These are phyloP conservation scores for Phragmites australis DNA, from an alignment of 176 grass and related monocot species.

Conservation along the genomic window DNA sequence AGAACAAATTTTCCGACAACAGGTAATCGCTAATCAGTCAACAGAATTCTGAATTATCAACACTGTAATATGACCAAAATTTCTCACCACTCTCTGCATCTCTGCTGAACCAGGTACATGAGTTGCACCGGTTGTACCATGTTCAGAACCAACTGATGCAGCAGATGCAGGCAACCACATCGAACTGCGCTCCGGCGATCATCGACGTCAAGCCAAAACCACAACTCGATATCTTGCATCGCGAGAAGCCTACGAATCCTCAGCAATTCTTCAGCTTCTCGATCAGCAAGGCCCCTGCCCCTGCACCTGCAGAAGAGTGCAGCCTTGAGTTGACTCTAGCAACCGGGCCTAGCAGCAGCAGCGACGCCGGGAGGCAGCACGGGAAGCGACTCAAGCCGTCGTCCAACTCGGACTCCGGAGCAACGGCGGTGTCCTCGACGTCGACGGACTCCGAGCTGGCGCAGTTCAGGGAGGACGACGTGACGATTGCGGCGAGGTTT, in stretches of 20 bases:
- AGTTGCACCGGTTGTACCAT: conserved; percentile 65
- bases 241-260: background rate
- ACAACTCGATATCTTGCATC: background rate
- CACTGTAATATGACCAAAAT: background rate
- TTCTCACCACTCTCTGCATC: conserved; percentile 1
- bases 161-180: conserved; percentile 5
- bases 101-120: conserved; percentile 53
- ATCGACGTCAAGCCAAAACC: background rate
- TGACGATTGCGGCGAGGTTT: background rate
- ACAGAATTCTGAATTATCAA: background rate
- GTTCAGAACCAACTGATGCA: conserved; percentile 59
- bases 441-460: conserved; percentile 46
- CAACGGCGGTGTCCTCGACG: conserved; percentile 45
- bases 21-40: conserved; percentile 46
- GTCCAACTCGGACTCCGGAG: conserved; percentile 36
- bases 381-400: conserved; percentile 42
- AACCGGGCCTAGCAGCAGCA: conserved; percentile 38
- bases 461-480: conserved; percentile 4
- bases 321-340: conserved; percentile 66
- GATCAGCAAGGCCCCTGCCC: background rate
- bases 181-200: background rate
- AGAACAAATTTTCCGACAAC: conserved; percentile 64
- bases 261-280: conserved; percentile 34
- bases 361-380: background rate
- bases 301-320: conserved; percentile 27